Base-by-base conservation (phyloP, 2,329 filamentous ascomycete genomes). In the Coleophoma crateriformis region DNA sequence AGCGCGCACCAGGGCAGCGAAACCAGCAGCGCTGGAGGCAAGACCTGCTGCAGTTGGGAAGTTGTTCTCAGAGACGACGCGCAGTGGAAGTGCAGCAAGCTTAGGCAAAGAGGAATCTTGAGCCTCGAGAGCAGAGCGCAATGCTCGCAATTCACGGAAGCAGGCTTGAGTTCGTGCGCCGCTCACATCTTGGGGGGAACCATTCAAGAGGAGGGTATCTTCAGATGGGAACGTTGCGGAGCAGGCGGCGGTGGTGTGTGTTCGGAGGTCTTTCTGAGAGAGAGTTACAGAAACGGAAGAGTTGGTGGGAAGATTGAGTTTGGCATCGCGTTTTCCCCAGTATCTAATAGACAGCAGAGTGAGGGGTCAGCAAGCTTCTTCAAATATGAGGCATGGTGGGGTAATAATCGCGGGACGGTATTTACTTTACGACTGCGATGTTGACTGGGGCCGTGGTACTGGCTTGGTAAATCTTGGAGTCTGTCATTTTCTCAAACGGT, bases 381-480 rank as follows among this genome's bases (percentile, higher is more conserved):
- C 17, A 19, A 22, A 17, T 41, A 41, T 27, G 32, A 45, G 47
- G 42, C 34, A 50, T 49, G 39, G 51, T 45, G 47, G 50, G 45
- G 51, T 50, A n/a, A 32, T 13, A 20, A 35, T 56, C 49, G 42
- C 48, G 54, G 57, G 60, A 49, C 55, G 54, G 50, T 53, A 54
- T 66, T 61, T 72, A 95, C 87, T 97, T 97, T 74, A 97, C 94
- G 50, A 97, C 91, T 58, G 92, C 92, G 67, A 97, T 97, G 76
- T 97, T 97, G 66, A 97, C 92, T 13, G 92, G 94, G 38, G 94
- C 94, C 56, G 91, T 97, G 52, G 94, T 96, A 76, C 88, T 96
- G 60, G 94, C 89, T 63, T 90, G 87, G 76, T 95, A 91, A 63
- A 97, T 79, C 49, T 62, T 61, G 20, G 52, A 54, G 49, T 63